Evolutionary conservation across 805 yeast species (phyloP).

Genomic region (Wickerhamomyces sydowiorum): DNA sequence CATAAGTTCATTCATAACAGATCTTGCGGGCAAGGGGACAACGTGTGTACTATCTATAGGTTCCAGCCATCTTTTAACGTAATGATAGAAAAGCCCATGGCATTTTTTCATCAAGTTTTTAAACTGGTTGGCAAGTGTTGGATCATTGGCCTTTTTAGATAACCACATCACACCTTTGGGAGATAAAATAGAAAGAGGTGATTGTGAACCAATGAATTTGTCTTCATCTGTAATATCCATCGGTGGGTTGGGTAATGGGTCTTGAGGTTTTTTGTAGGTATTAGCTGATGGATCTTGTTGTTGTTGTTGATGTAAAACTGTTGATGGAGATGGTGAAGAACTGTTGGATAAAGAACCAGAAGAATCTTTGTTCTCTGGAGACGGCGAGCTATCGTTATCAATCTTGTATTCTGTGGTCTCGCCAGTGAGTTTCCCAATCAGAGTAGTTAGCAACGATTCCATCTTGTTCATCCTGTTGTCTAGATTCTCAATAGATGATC

Average conservation of each 20-base stretch:
- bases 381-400: too few species aligned
- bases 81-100: conserved; percentile 12
- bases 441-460: conserved; percentile 26
- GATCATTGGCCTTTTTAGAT: conserved; percentile 14
- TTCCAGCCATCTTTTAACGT: conserved; percentile 27
- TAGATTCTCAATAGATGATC: conserved; percentile 6
- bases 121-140: conserved; percentile 16
- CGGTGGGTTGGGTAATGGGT: too few species aligned
- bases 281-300: conserved; percentile 1
- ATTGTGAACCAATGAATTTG: conserved; percentile 19
- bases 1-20: conserved; percentile 13
- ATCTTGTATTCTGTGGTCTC: not conserved
- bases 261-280: not conserved
- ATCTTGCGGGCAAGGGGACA: conserved; percentile 26
- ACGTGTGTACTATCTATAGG: conserved; percentile 24
- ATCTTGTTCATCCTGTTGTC: conserved; percentile 27
- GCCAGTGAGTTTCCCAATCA: conserved; percentile 19
- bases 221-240: conserved; percentile 4
- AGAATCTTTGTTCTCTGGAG: too few species aligned
- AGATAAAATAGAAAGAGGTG: conserved; percentile 33
- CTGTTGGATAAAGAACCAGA: too few species aligned
- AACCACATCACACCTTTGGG: conserved; percentile 37
- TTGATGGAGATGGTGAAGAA: too few species aligned
- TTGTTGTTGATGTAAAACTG: too few species aligned
- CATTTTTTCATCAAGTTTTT: conserved; percentile 16